A percentile compares a stretch with the other conserved stretches of the same genome.
Evolutionary conservation across 208 protist species (phyloP).

Genomic region (Angomonas desouzai): DNA sequence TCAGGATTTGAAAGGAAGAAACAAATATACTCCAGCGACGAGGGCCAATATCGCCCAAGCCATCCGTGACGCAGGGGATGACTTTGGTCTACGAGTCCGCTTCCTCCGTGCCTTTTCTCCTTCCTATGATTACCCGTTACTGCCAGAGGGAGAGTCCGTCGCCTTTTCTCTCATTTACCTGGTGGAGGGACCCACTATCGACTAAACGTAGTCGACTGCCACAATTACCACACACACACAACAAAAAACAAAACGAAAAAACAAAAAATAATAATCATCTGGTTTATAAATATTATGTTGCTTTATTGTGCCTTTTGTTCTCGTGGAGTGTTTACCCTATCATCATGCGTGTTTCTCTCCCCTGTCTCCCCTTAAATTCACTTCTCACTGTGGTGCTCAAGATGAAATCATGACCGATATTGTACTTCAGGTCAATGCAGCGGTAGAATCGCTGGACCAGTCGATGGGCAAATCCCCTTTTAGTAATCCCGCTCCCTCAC

Average conservation of each 20-base stretch:
- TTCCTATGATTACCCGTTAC: slow-evolving; percentile 59
- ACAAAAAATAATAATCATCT: neutral
- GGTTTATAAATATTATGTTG: neutral
- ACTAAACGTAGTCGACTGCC: slow-evolving; percentile 25
- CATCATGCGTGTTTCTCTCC: too few species aligned
- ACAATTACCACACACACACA: neutral
- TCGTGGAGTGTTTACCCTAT: too few species aligned
- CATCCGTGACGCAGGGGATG: slow-evolving; percentile 37
- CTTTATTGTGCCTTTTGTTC: neutral
- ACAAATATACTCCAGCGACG: slow-evolving; percentile 12
- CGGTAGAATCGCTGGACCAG: slow-evolving; percentile 37
- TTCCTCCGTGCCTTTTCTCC: slow-evolving; percentile 62
- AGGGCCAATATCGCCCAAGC: slow-evolving; percentile 28
- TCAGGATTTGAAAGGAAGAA: slow-evolving; percentile 35
- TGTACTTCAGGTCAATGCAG: slow-evolving; percentile 1
- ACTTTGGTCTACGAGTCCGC: slow-evolving; percentile 42
- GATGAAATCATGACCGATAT: neutral
- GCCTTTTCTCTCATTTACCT: slow-evolving; percentile 66
- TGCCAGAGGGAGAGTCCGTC: slow-evolving; percentile 41
- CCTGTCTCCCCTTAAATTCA: too few species aligned
- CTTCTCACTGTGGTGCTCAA: neutral
- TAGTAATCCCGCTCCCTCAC: slow-evolving; percentile 19
- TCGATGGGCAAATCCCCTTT: slow-evolving; percentile 66
- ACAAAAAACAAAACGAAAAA: neutral
- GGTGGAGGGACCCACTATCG: slow-evolving; percentile 43